These are phyloP conservation scores for Schizosaccharomyces japonicus DNA, from an alignment of 805 yeast species.

Conservation along the genomic window DNA sequence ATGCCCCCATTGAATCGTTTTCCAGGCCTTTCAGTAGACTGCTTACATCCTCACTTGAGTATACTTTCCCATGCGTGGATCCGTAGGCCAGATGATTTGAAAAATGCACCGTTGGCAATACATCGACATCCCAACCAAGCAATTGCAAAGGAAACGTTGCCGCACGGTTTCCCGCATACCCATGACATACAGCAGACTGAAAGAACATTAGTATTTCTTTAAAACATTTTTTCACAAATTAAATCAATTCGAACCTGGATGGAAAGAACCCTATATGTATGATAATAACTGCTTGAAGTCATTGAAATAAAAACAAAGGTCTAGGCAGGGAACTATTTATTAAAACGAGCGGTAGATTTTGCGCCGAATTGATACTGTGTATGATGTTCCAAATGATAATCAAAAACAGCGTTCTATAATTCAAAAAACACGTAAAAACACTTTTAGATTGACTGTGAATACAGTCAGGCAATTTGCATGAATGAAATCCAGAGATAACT, in stretches of 20 bases:
- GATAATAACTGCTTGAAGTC: too few relatives aligned
- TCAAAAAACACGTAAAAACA: too few relatives aligned
- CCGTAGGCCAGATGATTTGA: constrained; percentile 36
- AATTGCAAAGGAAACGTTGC: constrained; percentile 73
- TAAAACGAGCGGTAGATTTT: too few relatives aligned
- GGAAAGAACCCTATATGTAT: neutral
- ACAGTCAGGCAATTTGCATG: too few relatives aligned
- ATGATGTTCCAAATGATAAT: too few relatives aligned
- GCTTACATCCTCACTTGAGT: neutral
- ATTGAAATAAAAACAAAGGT: too few relatives aligned
- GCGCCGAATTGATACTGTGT: too few relatives aligned
- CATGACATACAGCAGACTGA: constrained; percentile 50
- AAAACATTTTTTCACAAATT: neutral
- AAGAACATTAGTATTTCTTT: neutral
- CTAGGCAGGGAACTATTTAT: too few relatives aligned
- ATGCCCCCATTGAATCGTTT: neutral
- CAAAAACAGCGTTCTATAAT: too few relatives aligned
- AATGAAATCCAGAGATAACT: too few relatives aligned
- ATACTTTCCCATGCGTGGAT: neutral
- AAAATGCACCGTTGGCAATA: constrained; percentile 63
- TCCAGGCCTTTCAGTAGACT: neutral
- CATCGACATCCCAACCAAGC: constrained; percentile 82
- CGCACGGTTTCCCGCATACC: constrained; percentile 82
- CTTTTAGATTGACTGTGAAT: too few relatives aligned
- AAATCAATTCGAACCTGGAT: neutral